Base-by-base conservation (phyloP, 257 asterid genomes). In the Ilex asprella region DNA sequence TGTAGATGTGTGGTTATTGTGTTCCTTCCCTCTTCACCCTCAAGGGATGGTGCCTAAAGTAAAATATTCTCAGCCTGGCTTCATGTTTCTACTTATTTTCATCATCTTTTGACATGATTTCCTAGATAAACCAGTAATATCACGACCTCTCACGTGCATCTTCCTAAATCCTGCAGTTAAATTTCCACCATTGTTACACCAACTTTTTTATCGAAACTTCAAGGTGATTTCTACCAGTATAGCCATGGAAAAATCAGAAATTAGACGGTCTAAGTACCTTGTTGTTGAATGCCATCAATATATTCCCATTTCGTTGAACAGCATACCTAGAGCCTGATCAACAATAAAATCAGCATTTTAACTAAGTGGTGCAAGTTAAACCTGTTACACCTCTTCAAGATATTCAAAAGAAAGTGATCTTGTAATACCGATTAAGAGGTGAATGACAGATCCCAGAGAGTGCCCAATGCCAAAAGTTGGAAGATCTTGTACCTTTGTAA, bases 391-490 rank as follows among this genome's bases (percentile, higher is more conserved):
- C 66, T 31, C 60, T 43, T 32, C 50, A 47, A 52, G 59, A 69
- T 59, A 63, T 59, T 63, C 6, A 31, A 10, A 41, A 15, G 63
- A 41, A 58, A 56, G 68, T 3, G 50, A 65, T 47, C 49, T 3
- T 10, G 39, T 10, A 72, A 60, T 71, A 90, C 98, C 98, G 67
- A 88, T 91, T 68, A 91, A 80, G 70, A 91, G 94, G 83, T 91
- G 98, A 78, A 91, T 79, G 65, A 91, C 82, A 12, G 98, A 91
- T 69, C 98, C 98, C 69, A 91, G 68, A 66, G 96, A 91, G 73
- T 91, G 98, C 47, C 96, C 96, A 39, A 91, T 78, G 73, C 98
- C 98, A 75, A 88, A 91, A 70, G 78, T 66, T 69, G 96, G 96
- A 76, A 91, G 80, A 73, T 77, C 91, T 68, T 77, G 85, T 71